Conservation (phyloP, 2,329 filamentous ascomycete genomes). For the Sphaerulina musiva region DNA sequence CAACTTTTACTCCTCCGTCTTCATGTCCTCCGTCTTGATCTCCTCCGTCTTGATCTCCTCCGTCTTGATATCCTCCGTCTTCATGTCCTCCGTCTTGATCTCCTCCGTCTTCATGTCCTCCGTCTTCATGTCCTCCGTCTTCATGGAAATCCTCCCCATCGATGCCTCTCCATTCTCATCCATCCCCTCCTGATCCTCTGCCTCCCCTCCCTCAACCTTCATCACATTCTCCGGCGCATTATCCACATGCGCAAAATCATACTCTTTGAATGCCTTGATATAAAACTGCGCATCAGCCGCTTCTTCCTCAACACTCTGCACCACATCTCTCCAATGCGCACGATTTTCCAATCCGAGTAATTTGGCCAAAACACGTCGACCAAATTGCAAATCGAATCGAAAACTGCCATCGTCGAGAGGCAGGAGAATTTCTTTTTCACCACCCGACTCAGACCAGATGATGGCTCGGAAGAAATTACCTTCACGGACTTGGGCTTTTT, state of each 20-base stretch:
- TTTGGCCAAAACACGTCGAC: conserved; percentile 79
- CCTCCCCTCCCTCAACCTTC: too few species aligned
- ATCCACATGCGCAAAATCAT: conserved; percentile 48
- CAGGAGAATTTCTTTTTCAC: conserved; percentile 60
- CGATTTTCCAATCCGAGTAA: conserved; percentile 71
- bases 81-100: too few species aligned
- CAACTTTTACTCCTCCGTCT: too few species aligned
- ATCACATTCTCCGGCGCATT: background rate
- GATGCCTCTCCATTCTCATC: background rate
- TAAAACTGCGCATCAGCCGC: conserved; percentile 69
- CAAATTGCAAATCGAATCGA: conserved; percentile 87
- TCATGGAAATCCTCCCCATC: background rate
- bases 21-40: too few species aligned
- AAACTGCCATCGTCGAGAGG: conserved; percentile 64
- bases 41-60: too few species aligned
- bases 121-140: background rate
- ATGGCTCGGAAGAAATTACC: conserved; percentile 34
- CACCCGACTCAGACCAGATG: conserved; percentile 36
- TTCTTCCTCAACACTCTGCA: conserved; percentile 72
- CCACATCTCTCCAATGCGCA: conserved; percentile 78
- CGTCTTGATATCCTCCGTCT: background rate
- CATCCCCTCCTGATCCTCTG: background rate
- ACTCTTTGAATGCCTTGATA: conserved; percentile 72
- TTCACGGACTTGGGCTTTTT: conserved; percentile 23
- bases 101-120: too few species aligned